Conservation (phyloP, 306 rosid genomes). For the Prunus kanzakura region DNA sequence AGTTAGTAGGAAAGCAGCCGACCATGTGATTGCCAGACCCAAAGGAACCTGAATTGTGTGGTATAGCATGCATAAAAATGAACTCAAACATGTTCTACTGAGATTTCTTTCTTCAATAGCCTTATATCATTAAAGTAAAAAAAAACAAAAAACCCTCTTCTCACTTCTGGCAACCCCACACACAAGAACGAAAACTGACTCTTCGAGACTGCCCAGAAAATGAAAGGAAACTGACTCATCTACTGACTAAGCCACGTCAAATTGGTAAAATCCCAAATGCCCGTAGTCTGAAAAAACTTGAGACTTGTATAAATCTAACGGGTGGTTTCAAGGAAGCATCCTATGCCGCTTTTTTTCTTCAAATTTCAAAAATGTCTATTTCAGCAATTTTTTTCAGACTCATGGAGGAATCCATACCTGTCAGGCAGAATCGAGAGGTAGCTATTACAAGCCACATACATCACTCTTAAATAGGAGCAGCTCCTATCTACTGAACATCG, state of each 20-base stretch:
- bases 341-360: background rate
- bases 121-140: background rate
- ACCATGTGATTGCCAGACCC: slow-evolving; percentile 97
- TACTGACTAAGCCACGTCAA: background rate
- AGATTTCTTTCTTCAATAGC: background rate
- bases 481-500: background rate
- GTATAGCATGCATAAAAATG: background rate
- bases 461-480: background rate
- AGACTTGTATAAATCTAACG: background rate
- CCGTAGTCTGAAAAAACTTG: background rate
- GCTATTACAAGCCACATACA: background rate
- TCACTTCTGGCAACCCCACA: background rate
- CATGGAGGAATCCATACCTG: background rate
- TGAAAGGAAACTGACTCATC: background rate
- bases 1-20: slow-evolving; percentile 83
- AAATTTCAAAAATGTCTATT: background rate
- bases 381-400: background rate
- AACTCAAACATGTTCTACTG: background rate
- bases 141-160: too few relatives aligned
- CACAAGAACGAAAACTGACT: background rate
- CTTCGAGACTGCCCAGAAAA: background rate
- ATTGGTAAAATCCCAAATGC: background rate
- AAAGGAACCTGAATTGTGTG: slow-evolving; percentile 69
- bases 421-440: background rate
- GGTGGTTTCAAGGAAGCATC: background rate